Conservation (phyloP, 2,329 filamentous ascomycete genomes). For the Huntiella abstrusa region DNA sequence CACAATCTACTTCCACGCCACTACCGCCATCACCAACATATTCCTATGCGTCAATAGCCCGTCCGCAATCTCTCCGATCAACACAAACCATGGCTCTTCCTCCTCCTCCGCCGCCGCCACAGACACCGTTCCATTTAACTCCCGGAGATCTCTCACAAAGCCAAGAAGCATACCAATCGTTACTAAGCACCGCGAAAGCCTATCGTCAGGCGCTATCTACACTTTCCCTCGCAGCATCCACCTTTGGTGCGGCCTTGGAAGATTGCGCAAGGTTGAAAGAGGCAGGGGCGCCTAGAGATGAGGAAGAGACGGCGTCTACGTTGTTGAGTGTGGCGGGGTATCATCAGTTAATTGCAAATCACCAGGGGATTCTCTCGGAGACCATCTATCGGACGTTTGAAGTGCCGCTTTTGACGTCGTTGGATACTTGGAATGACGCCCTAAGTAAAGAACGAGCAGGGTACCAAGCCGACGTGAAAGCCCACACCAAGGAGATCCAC, state of each 20-base stretch:
- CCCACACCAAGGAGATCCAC: conserved; percentile 40
- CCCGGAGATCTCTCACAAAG: conserved; percentile 44
- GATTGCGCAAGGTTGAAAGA: conserved; percentile 50
- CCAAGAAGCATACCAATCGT: conserved; percentile 42
- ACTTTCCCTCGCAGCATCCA: conserved; percentile 40
- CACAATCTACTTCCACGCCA: too few species aligned
- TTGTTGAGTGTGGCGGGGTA: conserved; percentile 44
- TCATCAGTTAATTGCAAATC: conserved; percentile 49
- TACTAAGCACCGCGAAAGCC: conserved; percentile 41
- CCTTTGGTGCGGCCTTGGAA: conserved; percentile 46
- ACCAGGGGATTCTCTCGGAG: conserved; percentile 50
- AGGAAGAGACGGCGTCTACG: conserved; percentile 34
- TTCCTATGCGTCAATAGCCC: too few species aligned
- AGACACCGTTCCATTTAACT: conserved; percentile 16
- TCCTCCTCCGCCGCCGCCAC: not conserved
- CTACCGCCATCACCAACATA: too few species aligned
- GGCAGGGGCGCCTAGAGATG: conserved; percentile 31
- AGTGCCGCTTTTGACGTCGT: conserved; percentile 48
- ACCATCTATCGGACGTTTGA: conserved; percentile 51
- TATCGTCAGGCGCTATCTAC: conserved; percentile 44
- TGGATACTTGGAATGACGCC: conserved; percentile 43
- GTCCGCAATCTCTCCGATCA: too few species aligned
- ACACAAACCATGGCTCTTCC: not conserved
- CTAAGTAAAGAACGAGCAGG: conserved; percentile 46
- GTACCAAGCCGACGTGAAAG: conserved; percentile 36